Conservation (phyloP, 257 asterid genomes). For the Verbascum thapsus region DNA sequence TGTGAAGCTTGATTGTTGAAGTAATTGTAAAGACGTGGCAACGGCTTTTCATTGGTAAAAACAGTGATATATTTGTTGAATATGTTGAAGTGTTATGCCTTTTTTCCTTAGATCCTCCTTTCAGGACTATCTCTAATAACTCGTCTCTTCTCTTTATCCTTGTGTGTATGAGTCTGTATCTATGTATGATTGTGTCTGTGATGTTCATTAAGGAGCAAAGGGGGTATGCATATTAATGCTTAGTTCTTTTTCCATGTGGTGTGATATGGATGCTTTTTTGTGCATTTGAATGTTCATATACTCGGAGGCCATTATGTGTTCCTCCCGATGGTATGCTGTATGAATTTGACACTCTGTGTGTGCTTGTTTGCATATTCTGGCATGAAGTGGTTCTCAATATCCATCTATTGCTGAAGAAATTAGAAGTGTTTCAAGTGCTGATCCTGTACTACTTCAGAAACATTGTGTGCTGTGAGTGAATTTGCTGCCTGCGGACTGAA, state of each 20-base stretch:
- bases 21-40: not conserved
- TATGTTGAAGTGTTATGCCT: no score
- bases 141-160: no score
- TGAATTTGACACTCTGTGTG: slow-evolving; percentile 70
- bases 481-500: slow-evolving; percentile 57
- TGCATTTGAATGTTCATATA: slow-evolving; percentile 31
- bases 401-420: slow-evolving; percentile 94
- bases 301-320: slow-evolving; percentile 33
- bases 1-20: slow-evolving; percentile 12
- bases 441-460: slow-evolving; percentile 94
- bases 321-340: slow-evolving; percentile 48
- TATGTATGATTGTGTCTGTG: no score
- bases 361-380: slow-evolving; percentile 95
- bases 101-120: no score
- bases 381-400: slow-evolving; percentile 85
- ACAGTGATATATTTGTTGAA: no score
- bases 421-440: slow-evolving; percentile 91
- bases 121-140: no score
- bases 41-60: no score
- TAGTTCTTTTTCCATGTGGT: slow-evolving; percentile 22
- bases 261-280: slow-evolving; percentile 35
- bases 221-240: slow-evolving; percentile 12
- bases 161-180: no score
- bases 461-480: slow-evolving; percentile 97
- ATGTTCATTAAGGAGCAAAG: no score